Evolutionary conservation across 345 rosid species (phyloP).

Genomic region (Populus simonii): DNA sequence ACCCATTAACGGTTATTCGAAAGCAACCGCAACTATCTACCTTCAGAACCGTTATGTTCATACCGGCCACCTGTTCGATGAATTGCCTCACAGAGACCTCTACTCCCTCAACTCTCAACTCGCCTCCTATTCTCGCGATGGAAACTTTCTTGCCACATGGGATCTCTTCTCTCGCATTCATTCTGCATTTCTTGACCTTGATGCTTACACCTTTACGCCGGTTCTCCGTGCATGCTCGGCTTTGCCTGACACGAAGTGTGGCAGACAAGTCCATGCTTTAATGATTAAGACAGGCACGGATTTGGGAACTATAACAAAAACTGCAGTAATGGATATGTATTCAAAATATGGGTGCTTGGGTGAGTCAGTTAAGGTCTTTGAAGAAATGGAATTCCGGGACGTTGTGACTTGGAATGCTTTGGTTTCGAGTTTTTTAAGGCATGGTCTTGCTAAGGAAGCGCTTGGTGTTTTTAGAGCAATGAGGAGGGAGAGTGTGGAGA

Average conservation of each 20-base stretch:
- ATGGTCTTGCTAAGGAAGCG: constrained; percentile 52
- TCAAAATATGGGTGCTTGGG: constrained; percentile 48
- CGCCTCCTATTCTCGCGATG: constrained; percentile 39
- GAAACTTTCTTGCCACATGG: constrained; percentile 48
- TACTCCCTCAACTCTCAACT: constrained; percentile 50
- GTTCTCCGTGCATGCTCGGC: constrained; percentile 58
- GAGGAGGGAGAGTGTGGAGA: constrained; percentile 45
- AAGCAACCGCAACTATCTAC: neutral
- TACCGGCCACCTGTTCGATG: constrained; percentile 43
- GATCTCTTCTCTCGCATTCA: constrained; percentile 45
- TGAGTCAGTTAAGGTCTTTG: constrained; percentile 51
- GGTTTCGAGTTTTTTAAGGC: constrained; percentile 58
- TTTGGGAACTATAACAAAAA: constrained; percentile 54
- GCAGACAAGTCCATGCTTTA: constrained; percentile 69
- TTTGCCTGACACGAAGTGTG: constrained; percentile 42
- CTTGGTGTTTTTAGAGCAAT: constrained; percentile 49
- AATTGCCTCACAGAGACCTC: constrained; percentile 41
- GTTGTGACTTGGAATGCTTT: constrained; percentile 74
- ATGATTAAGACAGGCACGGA: constrained; percentile 60
- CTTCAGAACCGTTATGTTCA: neutral
- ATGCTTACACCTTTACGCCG: constrained; percentile 63
- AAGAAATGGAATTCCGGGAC: constrained; percentile 52
- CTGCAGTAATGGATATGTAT: constrained; percentile 70
- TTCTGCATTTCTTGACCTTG: constrained; percentile 33
- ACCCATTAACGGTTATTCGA: neutral